A percentile compares a stretch with the other conserved stretches of the same genome.
phyloP scores from a whole-genome alignment of 2,329 filamentous ascomycete genomes.

The Alternaria rosae region DNA sequence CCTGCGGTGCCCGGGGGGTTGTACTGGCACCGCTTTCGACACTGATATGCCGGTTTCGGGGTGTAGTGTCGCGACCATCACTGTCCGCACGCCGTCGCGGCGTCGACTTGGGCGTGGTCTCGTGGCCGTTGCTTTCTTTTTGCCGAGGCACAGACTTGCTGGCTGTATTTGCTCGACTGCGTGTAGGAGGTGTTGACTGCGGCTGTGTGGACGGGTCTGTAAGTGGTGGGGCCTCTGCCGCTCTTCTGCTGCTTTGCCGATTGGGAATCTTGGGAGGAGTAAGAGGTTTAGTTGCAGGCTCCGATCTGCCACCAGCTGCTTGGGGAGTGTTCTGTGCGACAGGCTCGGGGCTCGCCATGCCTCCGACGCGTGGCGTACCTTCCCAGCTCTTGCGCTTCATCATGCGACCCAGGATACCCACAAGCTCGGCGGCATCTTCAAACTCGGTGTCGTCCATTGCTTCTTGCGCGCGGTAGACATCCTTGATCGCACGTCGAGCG shows the following conservation, averaged over 20 bases:
- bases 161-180: constrained; percentile 41
- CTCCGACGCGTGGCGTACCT: constrained; percentile 45
- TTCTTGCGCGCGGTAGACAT: constrained; percentile 90
- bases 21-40: constrained; percentile 42
- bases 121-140: constrained; percentile 31
- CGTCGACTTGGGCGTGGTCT: constrained; percentile 36
- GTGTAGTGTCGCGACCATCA: constrained; percentile 44
- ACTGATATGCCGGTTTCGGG: constrained; percentile 39
- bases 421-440: constrained; percentile 85
- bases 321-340: constrained; percentile 23
- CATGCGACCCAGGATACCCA: constrained; percentile 86
- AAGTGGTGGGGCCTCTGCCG: constrained; percentile 37
- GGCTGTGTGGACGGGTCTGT: constrained; percentile 27
- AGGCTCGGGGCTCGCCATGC: constrained; percentile 41
- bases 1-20: constrained; percentile 43
- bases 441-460: constrained; percentile 97
- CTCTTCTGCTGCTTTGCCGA: constrained; percentile 32
- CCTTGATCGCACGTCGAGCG: constrained; percentile 82
- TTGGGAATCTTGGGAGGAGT: constrained; percentile 21
- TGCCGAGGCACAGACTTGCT: constrained; percentile 33
- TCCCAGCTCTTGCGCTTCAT: constrained; percentile 70
- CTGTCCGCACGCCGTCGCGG: constrained; percentile 33
- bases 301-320: constrained; percentile 16
- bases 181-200: constrained; percentile 25
- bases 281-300: constrained; percentile 13